Conservation (phyloP, 2,329 filamentous ascomycete species). For the Colletotrichum filicis region DNA sequence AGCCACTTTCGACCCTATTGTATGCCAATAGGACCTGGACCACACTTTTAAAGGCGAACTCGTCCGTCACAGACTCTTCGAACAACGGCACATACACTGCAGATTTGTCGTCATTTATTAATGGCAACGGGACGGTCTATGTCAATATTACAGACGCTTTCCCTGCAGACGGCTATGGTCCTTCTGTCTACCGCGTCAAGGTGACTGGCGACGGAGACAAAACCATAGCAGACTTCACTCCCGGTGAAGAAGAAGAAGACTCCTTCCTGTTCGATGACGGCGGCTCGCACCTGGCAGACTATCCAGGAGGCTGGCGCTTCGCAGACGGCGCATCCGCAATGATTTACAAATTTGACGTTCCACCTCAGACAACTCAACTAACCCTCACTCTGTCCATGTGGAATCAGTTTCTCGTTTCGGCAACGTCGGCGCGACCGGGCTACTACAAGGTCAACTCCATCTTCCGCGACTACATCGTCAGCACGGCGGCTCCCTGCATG, state of each 20-base stretch:
- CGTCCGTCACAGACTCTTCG: slow-evolving; percentile 6
- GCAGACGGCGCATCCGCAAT: slow-evolving; percentile 15
- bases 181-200: neutral
- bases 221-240: slow-evolving; percentile 12
- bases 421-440: neutral
- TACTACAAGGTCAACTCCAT: slow-evolving; percentile 7
- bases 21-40: slow-evolving; percentile 17
- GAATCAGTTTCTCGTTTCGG: slow-evolving; percentile 15
- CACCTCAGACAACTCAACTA: neutral
- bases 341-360: slow-evolving; percentile 7
- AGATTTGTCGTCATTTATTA: neutral
- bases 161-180: slow-evolving; percentile 9
- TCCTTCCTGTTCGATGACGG: slow-evolving; percentile 15
- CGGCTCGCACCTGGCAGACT: slow-evolving; percentile 7
- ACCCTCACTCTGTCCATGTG: slow-evolving; percentile 10
- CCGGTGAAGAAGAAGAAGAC: slow-evolving; percentile 1
- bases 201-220: neutral
- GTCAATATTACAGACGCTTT: slow-evolving; percentile 12
- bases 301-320: slow-evolving; percentile 18
- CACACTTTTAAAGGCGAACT: neutral
- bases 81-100: slow-evolving; percentile 12
- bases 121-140: neutral
- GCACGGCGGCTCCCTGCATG: slow-evolving; percentile 1
- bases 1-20: neutral
- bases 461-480: slow-evolving; percentile 17